Evolutionary conservation across 208 protist species (phyloP), one percentile per base, ranked within the genome.

Genomic region (Crithidia bombi): DNA sequence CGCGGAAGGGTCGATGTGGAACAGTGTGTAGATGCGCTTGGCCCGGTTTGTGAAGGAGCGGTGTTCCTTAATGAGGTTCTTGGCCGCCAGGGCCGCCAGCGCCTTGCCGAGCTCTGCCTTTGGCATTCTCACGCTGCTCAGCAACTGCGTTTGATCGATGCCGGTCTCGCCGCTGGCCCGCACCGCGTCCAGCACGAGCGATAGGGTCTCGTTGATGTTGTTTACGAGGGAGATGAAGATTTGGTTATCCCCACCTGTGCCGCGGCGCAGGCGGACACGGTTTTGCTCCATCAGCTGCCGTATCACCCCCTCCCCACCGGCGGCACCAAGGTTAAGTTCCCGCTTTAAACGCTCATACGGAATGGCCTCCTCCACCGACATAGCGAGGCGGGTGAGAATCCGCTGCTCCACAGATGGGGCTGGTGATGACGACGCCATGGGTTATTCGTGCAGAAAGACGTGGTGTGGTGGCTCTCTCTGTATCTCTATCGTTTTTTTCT

Each of bases 11-110:
- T 89, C 79, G 47, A 96, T 72, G 70, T 94, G 74, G 65, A 83
- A 88, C 2, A 96, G 81, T 6, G 93, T 69, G 73, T 93, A 96
- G 41, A 96, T 84, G 26, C 81, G 77, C 65, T 92, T 90, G n/a
- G 91, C 85, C 0, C 85, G 78, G 58, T 94, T 96, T 15, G 85
- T 89, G 58, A 91, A 90, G 68, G 79, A 89, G 65, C 91, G 87
- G 12, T 80, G 81, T 72, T 92, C 86, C 68, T 93, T 81, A 32
- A 96, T 94, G 14, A 85, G 67, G 28, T 82, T 79, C 44, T 93
- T 75, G 5, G 69, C 52, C 11, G 82, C 43, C n/a, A 96, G 73
- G 25, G 82, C 44, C 1, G 81, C 55, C 3, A 96, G 49, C 1
- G 85, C 74, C 68, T 96, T 96, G 26, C 76, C 62, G 9, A 96